Conservation (phyloP, 306 rosid species). For the Prosopis cineraria region DNA sequence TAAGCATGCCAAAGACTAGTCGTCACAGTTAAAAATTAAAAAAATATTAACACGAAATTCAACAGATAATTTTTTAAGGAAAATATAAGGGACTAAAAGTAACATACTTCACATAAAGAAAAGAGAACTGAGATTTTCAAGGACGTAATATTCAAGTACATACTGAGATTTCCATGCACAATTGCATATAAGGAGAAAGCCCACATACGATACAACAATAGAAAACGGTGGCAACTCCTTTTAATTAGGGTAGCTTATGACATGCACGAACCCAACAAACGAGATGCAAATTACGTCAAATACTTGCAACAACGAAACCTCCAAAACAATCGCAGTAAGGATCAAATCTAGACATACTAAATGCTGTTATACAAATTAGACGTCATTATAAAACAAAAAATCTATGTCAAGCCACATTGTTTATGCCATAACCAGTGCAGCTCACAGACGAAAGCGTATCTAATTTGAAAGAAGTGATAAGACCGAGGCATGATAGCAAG, state of each 20-base stretch:
- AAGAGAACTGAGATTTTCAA: background rate
- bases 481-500: background rate
- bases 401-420: background rate
- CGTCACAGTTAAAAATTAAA: background rate
- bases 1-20: background rate
- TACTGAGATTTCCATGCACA: background rate
- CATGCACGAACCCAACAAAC: background rate
- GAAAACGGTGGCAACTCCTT: background rate
- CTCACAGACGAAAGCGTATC: too few species aligned
- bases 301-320: background rate
- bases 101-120: background rate
- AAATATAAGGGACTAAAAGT: background rate
- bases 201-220: background rate
- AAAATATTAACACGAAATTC: background rate
- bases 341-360: constrained; percentile 24
- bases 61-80: background rate
- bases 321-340: background rate
- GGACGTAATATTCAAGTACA: background rate
- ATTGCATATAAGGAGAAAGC: background rate
- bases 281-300: background rate
- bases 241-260: background rate
- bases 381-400: background rate
- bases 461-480: background rate
- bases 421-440: background rate
- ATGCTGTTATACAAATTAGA: constrained; percentile 1